Base-by-base conservation (phyloP, 306 rosid genomes). In the Prunus mongolica region DNA sequence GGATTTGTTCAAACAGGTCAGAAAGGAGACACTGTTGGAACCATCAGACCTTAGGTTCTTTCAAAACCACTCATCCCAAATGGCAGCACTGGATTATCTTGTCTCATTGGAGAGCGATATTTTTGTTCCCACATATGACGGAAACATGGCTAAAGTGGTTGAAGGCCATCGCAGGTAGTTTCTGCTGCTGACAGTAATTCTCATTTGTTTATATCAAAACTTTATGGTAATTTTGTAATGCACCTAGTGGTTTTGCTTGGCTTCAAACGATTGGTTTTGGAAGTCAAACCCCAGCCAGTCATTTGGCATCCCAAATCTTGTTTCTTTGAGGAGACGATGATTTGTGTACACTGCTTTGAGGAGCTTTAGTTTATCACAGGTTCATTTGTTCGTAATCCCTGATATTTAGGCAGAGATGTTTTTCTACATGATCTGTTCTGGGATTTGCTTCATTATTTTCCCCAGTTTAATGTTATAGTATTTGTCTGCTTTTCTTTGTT, bases 81-180 rank as follows among this genome's bases (percentile, higher is more conserved):
- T 95, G 99, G 97, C 99, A 15, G 99, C 99, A 44, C 79, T 92
- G 82, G 99, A 95, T 89, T 95, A 95, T 78, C 97, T 95, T 19
- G 99, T 95, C 71, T 92, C 99, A 32, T 78, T 92, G 79, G 97
- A 95, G 87, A 95, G 99, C 65, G 97, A 95, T 85, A 92, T 92
- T 63, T 95, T 95, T 79, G 92, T 95, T 80, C 99, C 99, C 72
- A 95, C 99, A 0, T 95, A 90, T 81, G 99, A 95, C 50, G 99
- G 99, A 83, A 95, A 95, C 85, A 95, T 95, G 99, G 99, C 99
- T 74, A 95, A 92, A 86, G 99, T 95, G 13, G 99, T 95, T 64
- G 99, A 91, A 83, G 99, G 99, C 76, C 97, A 95, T 75, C 99
- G 99, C 85, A 90, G 99, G 99, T 95, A 90, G 4, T 65, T 56